Conservation (phyloP, 495 filamentous ascomycete genomes). For the Penicillium cosmopolitanum region DNA sequence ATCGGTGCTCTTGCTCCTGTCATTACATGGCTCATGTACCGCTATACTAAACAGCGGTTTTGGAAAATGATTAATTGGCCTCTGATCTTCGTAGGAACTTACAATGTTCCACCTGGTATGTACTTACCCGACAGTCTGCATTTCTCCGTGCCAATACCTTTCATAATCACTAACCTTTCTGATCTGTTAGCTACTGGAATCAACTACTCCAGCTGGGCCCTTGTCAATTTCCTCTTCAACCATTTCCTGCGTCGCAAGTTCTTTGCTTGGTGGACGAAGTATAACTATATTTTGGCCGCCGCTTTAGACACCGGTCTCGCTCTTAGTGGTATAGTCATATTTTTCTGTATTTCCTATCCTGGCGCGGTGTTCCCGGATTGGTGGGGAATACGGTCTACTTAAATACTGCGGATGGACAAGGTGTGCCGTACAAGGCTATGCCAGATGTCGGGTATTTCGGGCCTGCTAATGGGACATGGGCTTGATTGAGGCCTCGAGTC, state of each 20-base stretch:
- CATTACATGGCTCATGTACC: constrained; percentile 35
- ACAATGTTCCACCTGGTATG: constrained; percentile 42
- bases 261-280: constrained; percentile 48
- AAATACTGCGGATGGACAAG: constrained; percentile 49
- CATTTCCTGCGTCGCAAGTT: constrained; percentile 40
- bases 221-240: constrained; percentile 52
- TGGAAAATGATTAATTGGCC: constrained; percentile 50
- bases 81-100: constrained; percentile 50
- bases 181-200: constrained; percentile 45
- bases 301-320: constrained; percentile 39
- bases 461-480: constrained; percentile 48
- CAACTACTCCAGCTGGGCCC: constrained; percentile 53
- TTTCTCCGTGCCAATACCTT: not conserved
- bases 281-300: constrained; percentile 38
- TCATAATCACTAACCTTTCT: not conserved
- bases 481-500: constrained; percentile 11
- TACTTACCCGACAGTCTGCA: not conserved
- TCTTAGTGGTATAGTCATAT: constrained; percentile 40
- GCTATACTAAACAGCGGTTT: constrained; percentile 38
- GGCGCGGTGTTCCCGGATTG: constrained; percentile 41
- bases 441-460: constrained; percentile 50
- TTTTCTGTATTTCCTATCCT: constrained; percentile 42
- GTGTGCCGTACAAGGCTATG: constrained; percentile 44
- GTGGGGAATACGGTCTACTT: constrained; percentile 50
- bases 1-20: constrained; percentile 42